Conservation (phyloP, 2,329 filamentous ascomycete genomes). For the Colletotrichum aenigma region DNA sequence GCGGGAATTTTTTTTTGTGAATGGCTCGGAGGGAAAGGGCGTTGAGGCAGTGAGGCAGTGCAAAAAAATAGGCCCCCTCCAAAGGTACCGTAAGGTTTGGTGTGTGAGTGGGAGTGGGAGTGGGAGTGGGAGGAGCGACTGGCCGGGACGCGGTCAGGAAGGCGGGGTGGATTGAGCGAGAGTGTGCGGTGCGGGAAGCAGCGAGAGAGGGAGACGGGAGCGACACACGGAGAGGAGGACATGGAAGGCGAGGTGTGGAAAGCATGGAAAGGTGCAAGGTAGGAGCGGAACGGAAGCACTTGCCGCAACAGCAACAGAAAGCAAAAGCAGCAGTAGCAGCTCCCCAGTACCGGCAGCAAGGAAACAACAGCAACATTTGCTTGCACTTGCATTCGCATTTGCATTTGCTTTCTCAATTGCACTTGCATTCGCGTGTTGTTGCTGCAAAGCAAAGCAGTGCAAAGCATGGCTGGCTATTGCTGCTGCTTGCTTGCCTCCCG, state of each 20-base stretch:
- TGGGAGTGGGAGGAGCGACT: conserved; percentile 20
- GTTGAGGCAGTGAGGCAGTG: conserved; percentile 22
- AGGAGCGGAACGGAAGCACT: background rate
- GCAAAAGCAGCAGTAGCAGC: background rate
- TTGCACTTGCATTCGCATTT: background rate
- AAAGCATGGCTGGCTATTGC: background rate
- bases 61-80: conserved; percentile 12
- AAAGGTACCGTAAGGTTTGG: conserved; percentile 19
- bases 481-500: background rate
- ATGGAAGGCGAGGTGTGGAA: background rate
- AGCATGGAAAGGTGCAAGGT: background rate
- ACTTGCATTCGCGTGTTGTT: background rate
- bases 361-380: background rate
- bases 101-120: conserved; percentile 15
- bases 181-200: background rate
- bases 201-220: background rate
- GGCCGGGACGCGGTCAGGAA: conserved; percentile 6
- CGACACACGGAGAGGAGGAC: background rate
- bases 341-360: background rate
- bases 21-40: conserved; percentile 12
- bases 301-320: background rate
- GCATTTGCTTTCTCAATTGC: background rate
- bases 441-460: background rate
- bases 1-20: conserved; percentile 13
- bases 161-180: conserved; percentile 11